phyloP scores from a whole-genome alignment of 2,329 filamentous ascomycete genomes.

The Gnomoniopsis smithogilvyi region DNA sequence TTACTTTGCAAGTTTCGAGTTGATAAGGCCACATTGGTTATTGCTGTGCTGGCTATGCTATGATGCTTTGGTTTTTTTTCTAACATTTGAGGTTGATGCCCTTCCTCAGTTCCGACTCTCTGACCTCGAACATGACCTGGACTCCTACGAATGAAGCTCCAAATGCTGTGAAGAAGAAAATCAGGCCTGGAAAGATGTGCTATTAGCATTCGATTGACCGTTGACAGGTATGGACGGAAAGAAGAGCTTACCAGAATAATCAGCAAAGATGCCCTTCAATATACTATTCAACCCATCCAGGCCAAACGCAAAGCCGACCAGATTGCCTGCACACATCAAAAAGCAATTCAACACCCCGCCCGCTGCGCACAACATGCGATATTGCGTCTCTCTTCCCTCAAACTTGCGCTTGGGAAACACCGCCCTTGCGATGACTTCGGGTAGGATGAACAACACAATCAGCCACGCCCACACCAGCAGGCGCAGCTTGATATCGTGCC shows the following conservation, averaged over 20 bases:
- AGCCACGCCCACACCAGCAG: conserved; percentile 97
- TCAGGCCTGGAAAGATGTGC: conserved; percentile 46
- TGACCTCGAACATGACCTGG: conserved; percentile 95
- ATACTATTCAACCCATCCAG: conserved; percentile 81
- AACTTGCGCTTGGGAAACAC: conserved; percentile 74
- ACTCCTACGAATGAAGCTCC: conserved; percentile 76
- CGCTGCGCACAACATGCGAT: conserved; percentile 75
- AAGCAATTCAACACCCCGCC: conserved; percentile 82
- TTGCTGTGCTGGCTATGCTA: not conserved
- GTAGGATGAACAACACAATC: conserved; percentile 88
- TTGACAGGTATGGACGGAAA: not conserved
- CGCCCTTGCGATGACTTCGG: conserved; percentile 70
- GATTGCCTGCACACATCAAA: conserved; percentile 94
- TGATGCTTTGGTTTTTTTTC: not conserved
- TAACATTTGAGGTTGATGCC: conserved; percentile 84
- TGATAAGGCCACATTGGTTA: not conserved
- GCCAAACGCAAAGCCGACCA: conserved; percentile 93
- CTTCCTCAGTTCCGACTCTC: conserved; percentile 77
- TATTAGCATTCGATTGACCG: conserved; percentile 6
- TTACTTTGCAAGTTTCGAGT: not conserved
- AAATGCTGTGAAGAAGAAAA: conserved; percentile 71
- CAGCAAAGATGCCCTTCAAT: conserved; percentile 69
- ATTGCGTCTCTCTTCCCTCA: conserved; percentile 65
- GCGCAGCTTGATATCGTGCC: conserved; percentile 93
- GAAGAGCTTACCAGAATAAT: conserved; percentile 59